These are phyloP conservation scores for Davidsoniella eucalypti DNA, from an alignment of 2,329 filamentous ascomycete species.

Conservation along the genomic window DNA sequence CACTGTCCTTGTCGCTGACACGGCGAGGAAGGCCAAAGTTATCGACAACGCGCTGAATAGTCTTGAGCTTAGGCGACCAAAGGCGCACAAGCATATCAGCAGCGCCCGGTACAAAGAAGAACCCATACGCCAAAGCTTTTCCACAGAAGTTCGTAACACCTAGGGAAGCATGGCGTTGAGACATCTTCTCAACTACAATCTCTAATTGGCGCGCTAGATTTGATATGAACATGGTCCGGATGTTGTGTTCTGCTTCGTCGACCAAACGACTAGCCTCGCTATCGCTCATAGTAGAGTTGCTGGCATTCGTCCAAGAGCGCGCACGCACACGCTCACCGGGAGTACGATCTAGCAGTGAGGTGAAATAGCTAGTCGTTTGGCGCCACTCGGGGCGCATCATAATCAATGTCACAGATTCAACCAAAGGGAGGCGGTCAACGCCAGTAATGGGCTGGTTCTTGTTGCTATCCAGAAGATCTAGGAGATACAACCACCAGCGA, in stretches of 20 bases:
- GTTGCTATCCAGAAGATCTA: slow-evolving; percentile 62
- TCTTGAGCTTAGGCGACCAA: slow-evolving; percentile 55
- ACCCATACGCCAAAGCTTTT: slow-evolving; percentile 81
- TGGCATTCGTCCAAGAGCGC: slow-evolving; percentile 33
- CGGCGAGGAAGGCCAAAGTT: slow-evolving; percentile 49
- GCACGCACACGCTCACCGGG: slow-evolving; percentile 28
- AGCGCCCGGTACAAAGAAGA: slow-evolving; percentile 79
- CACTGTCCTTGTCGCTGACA: slow-evolving; percentile 34
- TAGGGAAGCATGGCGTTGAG: slow-evolving; percentile 47
- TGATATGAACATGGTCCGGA: slow-evolving; percentile 70
- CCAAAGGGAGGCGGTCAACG: slow-evolving; percentile 63
- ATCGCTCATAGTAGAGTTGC: slow-evolving; percentile 50
- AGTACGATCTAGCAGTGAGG: slow-evolving; percentile 43
- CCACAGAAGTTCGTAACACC: slow-evolving; percentile 73
- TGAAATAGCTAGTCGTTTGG: slow-evolving; percentile 49
- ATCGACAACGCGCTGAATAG: slow-evolving; percentile 54
- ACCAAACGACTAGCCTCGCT: slow-evolving; percentile 36
- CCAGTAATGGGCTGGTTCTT: slow-evolving; percentile 55
- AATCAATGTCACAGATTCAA: slow-evolving; percentile 63
- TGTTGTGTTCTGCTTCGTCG: slow-evolving; percentile 70
- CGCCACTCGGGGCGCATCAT: slow-evolving; percentile 88
- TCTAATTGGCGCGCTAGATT: slow-evolving; percentile 72
- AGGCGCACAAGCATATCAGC: slow-evolving; percentile 69
- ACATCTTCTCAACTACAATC: slow-evolving; percentile 81
- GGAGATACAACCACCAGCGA: slow-evolving; percentile 74